Base-by-base conservation (phyloP, 164 flowering plant genomes). In the Buxus sempervirens region DNA sequence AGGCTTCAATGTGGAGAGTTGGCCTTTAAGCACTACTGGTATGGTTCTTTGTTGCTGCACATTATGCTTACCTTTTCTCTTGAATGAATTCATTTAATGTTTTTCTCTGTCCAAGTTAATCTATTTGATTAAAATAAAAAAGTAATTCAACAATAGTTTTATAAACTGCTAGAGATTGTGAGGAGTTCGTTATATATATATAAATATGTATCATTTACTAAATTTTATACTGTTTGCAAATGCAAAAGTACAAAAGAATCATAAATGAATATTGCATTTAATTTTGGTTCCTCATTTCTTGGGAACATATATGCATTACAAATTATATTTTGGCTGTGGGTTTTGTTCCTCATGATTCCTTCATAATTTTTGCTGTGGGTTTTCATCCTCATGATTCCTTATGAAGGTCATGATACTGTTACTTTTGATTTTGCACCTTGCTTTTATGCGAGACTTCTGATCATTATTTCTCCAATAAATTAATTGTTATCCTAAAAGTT, bases 21-120 rank as follows among this genome's bases (percentile, higher is more conserved):
- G 99, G 99, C 97, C 97, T 58, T 74, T 92, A 5, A 78, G 88
- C 75, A 69, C 69, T 72, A 81, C 86, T 19, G 99, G 99, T 90
- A 85, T 4, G 38, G 36, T 41, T 69, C 63, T 49, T 24, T 27
- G n/a, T 49, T 49, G 48, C 48, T 36, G 25, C 9, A 18, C 9
- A 2, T 27, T 54, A 14, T 12, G 48, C 21, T 22, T 62, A 45
- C 51, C 18, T 45, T 45, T 15, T 45, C 2, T 1, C 18, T 10
- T 15, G 5, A 15, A 45, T 45, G 51, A 45, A 32, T 32, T 32
- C 7, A 32, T 32, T 32, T 32, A 32, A 3, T 32, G 38, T 3
- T 3, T 32, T 7, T 32, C 7, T 32, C 3, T 32, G 7, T 32
- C 38, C 38, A 3, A 32, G 38, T 32, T 32, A 7, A 32, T 32